phyloP scores from a whole-genome alignment of 345 rosid genomes.

The Sonneratia alba region DNA sequence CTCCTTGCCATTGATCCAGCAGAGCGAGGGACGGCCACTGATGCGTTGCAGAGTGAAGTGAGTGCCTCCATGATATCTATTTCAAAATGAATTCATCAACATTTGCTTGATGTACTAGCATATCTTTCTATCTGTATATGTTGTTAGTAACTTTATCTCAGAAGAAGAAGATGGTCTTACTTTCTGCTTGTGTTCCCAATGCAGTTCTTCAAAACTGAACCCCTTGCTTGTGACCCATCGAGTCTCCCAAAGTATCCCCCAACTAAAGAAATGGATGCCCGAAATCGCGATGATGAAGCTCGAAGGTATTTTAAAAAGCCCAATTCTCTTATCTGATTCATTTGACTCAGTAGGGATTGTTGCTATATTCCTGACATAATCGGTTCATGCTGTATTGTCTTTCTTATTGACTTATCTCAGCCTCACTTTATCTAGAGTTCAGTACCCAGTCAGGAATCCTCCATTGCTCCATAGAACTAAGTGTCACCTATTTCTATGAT shows the following conservation, averaged over 20 bases:
- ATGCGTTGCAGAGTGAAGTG: slow-evolving; percentile 73
- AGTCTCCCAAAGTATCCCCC: slow-evolving; percentile 89
- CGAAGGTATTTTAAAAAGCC: slow-evolving; percentile 37
- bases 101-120: not conserved
- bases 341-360: not conserved
- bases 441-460: no score
- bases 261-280: slow-evolving; percentile 81
- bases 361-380: not conserved
- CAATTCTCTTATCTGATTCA: not conserved
- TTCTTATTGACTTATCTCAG: no score
- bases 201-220: slow-evolving; percentile 51
- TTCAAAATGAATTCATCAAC: not conserved
- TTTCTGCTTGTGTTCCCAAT: slow-evolving; percentile 1
- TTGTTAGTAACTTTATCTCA: not conserved
- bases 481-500: not conserved
- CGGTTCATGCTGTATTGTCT: not conserved
- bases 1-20: slow-evolving; percentile 89
- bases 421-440: no score
- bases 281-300: slow-evolving; percentile 68
- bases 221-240: slow-evolving; percentile 71
- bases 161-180: not conserved
- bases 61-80: slow-evolving; percentile 13
- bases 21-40: slow-evolving; percentile 75
- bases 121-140: not conserved
- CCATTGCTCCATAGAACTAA: no score